These are phyloP conservation scores for Mycena sanguinolenta DNA, from an alignment of 768 basidiomycete genomes.

Conservation along the genomic window DNA sequence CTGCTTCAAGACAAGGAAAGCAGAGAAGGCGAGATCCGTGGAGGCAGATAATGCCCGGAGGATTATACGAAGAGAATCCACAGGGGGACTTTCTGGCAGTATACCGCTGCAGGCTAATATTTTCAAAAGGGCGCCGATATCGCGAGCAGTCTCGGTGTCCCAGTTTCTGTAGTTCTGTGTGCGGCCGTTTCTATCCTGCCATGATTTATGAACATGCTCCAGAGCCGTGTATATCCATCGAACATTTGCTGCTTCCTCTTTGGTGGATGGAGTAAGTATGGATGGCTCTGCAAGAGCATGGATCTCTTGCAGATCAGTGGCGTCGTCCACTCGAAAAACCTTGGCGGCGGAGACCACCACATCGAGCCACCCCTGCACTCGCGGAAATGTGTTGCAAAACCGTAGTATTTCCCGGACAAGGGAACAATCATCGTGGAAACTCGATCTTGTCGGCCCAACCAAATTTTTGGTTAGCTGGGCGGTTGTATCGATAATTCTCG, in stretches of 20 bases:
- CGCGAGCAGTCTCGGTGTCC: not conserved
- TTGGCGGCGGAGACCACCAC: not conserved
- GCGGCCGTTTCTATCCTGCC: not conserved
- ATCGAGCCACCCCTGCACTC: not conserved
- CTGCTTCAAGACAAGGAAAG: not conserved
- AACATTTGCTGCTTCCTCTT: not conserved
- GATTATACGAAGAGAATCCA: not conserved
- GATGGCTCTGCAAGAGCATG: not conserved
- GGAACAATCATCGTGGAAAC: too few relatives aligned
- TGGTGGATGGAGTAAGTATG: not conserved
- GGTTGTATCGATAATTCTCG: not conserved
- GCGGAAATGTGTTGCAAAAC: not conserved
- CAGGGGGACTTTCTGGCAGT: not conserved
- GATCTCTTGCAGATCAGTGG: not conserved
- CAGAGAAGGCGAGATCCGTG: not conserved
- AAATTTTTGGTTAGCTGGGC: not conserved
- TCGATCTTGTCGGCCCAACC: not conserved
- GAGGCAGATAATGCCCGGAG: not conserved
- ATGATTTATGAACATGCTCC: too few relatives aligned
- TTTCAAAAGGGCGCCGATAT: not conserved
- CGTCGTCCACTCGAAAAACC: not conserved
- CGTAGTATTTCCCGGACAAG: not conserved
- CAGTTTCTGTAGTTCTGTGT: not conserved
- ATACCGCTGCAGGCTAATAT: not conserved
- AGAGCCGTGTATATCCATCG: constrained; percentile 3